A percentile compares a stretch with the other conserved stretches of the same genome.
Conservation (phyloP, 2,329 filamentous ascomycete genomes). For the Cladosporium oxysporum region DNA sequence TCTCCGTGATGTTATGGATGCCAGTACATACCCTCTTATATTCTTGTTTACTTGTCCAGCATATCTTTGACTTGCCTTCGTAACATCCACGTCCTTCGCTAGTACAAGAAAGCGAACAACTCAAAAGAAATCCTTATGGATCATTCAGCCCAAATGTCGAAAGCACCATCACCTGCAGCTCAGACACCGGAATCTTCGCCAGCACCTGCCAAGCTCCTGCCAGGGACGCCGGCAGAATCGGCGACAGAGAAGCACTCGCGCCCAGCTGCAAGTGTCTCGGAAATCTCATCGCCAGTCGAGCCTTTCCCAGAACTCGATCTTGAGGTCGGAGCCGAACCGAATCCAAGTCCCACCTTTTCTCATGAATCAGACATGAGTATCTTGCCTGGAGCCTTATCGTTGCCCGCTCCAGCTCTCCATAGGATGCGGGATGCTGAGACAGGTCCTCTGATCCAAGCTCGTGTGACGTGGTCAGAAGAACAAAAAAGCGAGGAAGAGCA, state of each 20-base stretch:
- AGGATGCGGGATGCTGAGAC: no score
- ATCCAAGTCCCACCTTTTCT: background rate
- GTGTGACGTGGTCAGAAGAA: background rate
- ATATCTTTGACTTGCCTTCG: no score
- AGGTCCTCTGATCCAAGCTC: background rate
- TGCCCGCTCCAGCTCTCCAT: background rate
- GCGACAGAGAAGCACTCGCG: background rate
- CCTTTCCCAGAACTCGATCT: slow-evolving; percentile 4
- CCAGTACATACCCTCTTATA: no score
- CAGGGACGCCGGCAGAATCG: background rate
- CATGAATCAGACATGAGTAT: background rate
- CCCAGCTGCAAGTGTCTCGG: background rate
- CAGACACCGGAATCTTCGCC: background rate
- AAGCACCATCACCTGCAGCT: no score
- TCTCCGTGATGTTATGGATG: no score
- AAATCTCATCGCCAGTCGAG: background rate
- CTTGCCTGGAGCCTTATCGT: background rate
- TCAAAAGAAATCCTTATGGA: no score
- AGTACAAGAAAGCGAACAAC: no score
- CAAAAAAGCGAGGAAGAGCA: background rate
- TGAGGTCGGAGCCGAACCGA: background rate
- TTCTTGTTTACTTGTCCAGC: no score
- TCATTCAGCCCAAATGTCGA: no score
- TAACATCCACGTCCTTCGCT: no score
- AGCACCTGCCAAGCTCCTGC: background rate